Percentiles rank a stretch among this genome's conserved stretches.
phyloP scores from a whole-genome alignment of 2,329 filamentous ascomycete species.

The Phialemoniopsis sp. region DNA sequence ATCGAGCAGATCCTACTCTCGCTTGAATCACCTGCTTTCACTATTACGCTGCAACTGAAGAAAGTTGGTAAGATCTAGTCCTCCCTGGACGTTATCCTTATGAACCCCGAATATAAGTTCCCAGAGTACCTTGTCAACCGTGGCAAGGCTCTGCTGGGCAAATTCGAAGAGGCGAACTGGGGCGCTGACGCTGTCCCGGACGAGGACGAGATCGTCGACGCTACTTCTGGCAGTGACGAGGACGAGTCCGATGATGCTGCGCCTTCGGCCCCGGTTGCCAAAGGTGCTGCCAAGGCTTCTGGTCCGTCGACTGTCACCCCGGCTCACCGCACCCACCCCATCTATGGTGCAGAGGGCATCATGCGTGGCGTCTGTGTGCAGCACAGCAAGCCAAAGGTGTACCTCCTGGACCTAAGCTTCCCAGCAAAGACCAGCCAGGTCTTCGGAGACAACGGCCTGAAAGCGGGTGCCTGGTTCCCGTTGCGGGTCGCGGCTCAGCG shows the following conservation, averaged over 20 bases:
- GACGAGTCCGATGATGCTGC: background rate
- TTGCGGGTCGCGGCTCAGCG: slow-evolving; percentile 43
- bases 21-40: slow-evolving; percentile 1
- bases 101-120: background rate
- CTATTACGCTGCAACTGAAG: slow-evolving; percentile 4
- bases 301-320: too few relatives aligned
- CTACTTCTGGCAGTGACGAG: background rate
- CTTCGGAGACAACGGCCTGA: slow-evolving; percentile 25
- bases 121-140: background rate
- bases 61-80: background rate
- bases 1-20: slow-evolving; percentile 4
- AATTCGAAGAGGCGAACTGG: slow-evolving; percentile 6
- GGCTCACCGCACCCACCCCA: slow-evolving; percentile 17
- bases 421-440: slow-evolving; percentile 9
- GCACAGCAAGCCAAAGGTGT: background rate
- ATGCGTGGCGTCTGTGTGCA: slow-evolving; percentile 19
- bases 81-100: slow-evolving; percentile 1
- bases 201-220: background rate
- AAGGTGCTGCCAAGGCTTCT: too few relatives aligned
- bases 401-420: slow-evolving; percentile 12
- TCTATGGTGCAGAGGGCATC: slow-evolving; percentile 22
- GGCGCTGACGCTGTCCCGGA: background rate
- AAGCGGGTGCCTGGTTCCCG: slow-evolving; percentile 47
- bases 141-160: background rate
- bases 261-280: too few relatives aligned